Conservation (phyloP, 2,329 filamentous ascomycete species). For the Aureobasidium vineae region DNA sequence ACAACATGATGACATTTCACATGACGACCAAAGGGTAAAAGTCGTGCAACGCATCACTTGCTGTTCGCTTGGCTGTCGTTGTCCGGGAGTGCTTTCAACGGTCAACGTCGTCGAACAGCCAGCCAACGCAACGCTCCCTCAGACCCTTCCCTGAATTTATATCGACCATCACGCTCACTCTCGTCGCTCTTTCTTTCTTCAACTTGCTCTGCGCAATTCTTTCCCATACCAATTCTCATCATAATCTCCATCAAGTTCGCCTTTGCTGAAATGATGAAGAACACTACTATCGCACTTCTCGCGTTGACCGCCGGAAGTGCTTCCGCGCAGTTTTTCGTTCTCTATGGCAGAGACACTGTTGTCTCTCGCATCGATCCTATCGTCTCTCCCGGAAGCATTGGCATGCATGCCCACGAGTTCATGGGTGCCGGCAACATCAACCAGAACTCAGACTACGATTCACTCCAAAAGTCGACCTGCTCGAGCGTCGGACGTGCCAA, state of each 20-base stretch:
- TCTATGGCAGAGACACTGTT: slow-evolving; percentile 41
- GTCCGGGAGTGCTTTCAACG: slow-evolving; percentile 16
- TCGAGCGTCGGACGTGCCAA: slow-evolving; percentile 33
- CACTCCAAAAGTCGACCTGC: slow-evolving; percentile 59
- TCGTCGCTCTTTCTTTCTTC: neutral
- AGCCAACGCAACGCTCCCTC: slow-evolving; percentile 15
- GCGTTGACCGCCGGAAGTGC: slow-evolving; percentile 14
- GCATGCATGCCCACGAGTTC: slow-evolving; percentile 66
- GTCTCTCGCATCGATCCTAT: slow-evolving; percentile 66
- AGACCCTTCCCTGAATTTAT: slow-evolving; percentile 13
- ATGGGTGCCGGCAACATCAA: slow-evolving; percentile 69
- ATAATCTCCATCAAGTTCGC: neutral
- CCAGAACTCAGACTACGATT: slow-evolving; percentile 59
- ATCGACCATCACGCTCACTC: slow-evolving; percentile 6
- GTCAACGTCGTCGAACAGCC: slow-evolving; percentile 19
- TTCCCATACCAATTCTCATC: neutral
- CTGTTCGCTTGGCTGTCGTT: slow-evolving; percentile 3
- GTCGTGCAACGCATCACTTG: neutral
- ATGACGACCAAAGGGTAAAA: slow-evolving; percentile 3
- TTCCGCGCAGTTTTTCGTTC: slow-evolving; percentile 33
- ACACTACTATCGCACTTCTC: neutral
- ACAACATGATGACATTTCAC: neutral
- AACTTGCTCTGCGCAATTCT: slow-evolving; percentile 4
- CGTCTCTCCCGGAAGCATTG: slow-evolving; percentile 58
- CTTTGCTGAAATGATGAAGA: slow-evolving; percentile 15